Evolutionary conservation across 1,139 yeast genomes (phyloP), one percentile per base, ranked within the genome.

Genomic region (Pichia sp.): DNA sequence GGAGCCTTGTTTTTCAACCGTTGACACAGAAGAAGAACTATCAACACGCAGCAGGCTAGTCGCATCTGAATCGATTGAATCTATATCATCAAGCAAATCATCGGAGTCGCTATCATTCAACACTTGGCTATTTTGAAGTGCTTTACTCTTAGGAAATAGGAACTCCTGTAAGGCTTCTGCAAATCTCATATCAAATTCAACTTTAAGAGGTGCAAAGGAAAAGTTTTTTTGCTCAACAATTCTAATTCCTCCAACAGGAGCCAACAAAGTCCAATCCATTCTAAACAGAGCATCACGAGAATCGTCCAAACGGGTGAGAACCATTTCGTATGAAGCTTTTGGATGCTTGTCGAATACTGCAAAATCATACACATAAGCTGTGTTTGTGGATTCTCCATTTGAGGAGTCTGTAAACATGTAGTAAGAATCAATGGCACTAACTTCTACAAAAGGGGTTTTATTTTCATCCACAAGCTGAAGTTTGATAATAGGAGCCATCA

Each of bases 221-320:
- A 81, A 73, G 14, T 73, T 71, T 57, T 82, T 73, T 47, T 77
- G 73, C 29, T 78, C 79, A 62, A 91, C 71, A 34, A 89, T 82
- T 0, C 85, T 78, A 49, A 91, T 91, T 2, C 97, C 97, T 5
- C 97, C 97, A 54, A 91, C 87, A 0, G 95, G 89, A 43, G 81
- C 84, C 49, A 86, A 74, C 78, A 85, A 76, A 8, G 80, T 78
- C 97, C 97, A 91, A 16, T 76, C 74, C 51, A 87, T 73, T 41
- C 74, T 70, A 12, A 88, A 73, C 60, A 88, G 64, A 0, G 82
- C 78, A 7, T 45, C 64, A 50, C 76, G 78, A 0, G 77, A 76
- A 55, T 74, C 75, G 3, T 66, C 66, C 29, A 53, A 48, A 30
- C 66, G 55, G 27, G 61, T 55, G 10, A 62, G 58, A 30, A 67